Evolutionary conservation across 345 rosid genomes (phyloP), one percentile per base, ranked within the genome.

Genomic region (Sonneratia caseolaris): DNA sequence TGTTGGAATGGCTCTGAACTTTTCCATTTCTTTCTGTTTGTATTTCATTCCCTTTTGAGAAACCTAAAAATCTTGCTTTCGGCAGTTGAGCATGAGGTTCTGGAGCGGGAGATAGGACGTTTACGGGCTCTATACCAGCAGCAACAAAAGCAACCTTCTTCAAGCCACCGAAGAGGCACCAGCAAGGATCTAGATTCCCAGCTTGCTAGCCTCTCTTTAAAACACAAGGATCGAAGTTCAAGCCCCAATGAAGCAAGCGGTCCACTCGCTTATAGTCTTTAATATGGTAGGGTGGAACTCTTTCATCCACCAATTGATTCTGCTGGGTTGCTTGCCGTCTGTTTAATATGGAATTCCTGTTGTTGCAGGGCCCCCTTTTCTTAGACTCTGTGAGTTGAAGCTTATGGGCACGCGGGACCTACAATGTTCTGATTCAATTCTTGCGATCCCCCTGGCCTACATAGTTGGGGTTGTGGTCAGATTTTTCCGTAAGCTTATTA

Each of bases 41-140:
- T 32, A 65, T 65, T 53, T 18, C 22, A 37, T 47, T 66, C 38
- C 45, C 40, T 51, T 24, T 18, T 69, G 62, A 69, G 59, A n/a
- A 13, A 27, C 37, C 13, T 8, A 27, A 27, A 64, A 22, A 19
- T 2, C 51, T 70, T 37, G 32, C n/a, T 68, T 70, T 37, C 53
- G 22, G 42, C 88, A 96, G 99, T 96, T 91, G 99, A 96, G 82
- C 99, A 96, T 27, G 96, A 96, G 51, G 87, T 96, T 76, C 82
- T 96, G 79, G 99, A 92, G 83, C 89, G 92, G 83, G 97, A 96
- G 81, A 86, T 91, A 69, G 91, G 93, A 73, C 89, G 99, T 84
- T 82, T 96, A 56, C 81, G 87, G 74, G 72, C 82, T 21, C 68
- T 89, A 82, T 91, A 87, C 78, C 91, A 87, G 62, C 82, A 80